Conservation (phyloP, 495 filamentous ascomycete species). For the Podospora australis region DNA sequence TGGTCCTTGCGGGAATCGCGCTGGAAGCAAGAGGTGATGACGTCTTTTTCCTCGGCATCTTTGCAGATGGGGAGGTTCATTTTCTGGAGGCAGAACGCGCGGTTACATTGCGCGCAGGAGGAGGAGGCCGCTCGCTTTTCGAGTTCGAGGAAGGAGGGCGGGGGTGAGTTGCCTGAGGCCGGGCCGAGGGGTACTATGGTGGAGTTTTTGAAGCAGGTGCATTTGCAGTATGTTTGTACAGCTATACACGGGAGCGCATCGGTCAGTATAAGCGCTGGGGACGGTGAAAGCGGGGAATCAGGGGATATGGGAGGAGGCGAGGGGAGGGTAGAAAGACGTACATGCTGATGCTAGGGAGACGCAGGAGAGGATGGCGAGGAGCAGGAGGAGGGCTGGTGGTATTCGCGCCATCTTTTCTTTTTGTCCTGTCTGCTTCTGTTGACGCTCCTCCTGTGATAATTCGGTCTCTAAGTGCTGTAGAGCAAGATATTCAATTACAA, state of each 20-base stretch:
- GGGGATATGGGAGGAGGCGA: background rate
- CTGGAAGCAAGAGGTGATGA: conserved; percentile 88
- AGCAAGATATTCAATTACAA: too few relatives aligned
- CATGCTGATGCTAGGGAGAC: conserved; percentile 30
- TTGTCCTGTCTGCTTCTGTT: too few relatives aligned
- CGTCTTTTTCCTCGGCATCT: conserved; percentile 75
- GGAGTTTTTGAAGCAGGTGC: conserved; percentile 86
- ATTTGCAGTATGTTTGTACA: conserved; percentile 92
- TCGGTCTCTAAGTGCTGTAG: too few relatives aligned
- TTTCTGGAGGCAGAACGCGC: conserved; percentile 78
- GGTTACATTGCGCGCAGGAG: conserved; percentile 79
- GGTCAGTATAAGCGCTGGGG: too few relatives aligned
- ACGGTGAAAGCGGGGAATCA: background rate
- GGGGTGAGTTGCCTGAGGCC: conserved; percentile 20
- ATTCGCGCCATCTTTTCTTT: conserved; percentile 37
- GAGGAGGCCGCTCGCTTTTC: conserved; percentile 29
- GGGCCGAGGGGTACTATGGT: conserved; percentile 74
- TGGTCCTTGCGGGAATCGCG: conserved; percentile 84
- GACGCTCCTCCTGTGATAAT: too few relatives aligned
- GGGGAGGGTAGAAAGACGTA: conserved; percentile 18
- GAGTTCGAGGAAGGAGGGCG: background rate
- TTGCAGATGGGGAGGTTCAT: conserved; percentile 85
- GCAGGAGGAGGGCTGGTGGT: conserved; percentile 12
- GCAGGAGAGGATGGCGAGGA: conserved; percentile 27
- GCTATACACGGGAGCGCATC: conserved; percentile 27